A percentile compares a stretch with the other conserved stretches of the same genome.
Evolutionary conservation across 2,329 filamentous ascomycete species (phyloP).

Genomic region (Boeremia lycopersici): DNA sequence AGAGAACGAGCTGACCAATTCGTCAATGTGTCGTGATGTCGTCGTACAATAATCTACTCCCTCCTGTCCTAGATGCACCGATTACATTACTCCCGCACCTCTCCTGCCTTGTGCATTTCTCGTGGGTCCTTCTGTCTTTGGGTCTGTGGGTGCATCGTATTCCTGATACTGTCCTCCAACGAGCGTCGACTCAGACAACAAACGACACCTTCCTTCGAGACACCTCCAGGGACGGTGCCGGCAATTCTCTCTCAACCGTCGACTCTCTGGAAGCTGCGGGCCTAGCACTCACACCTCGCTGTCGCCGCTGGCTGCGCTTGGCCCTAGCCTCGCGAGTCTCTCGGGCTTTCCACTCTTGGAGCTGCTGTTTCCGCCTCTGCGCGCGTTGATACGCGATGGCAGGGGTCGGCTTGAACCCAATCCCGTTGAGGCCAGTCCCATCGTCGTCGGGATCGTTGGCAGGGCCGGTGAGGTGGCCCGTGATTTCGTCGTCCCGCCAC

Average conservation of each 20-base stretch:
- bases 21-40: conserved; percentile 27
- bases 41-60: conserved; percentile 14
- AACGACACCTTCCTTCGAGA: conserved; percentile 40
- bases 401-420: conserved; percentile 67
- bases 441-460: conserved; percentile 63
- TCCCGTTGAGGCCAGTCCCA: conserved; percentile 67
- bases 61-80: neutral
- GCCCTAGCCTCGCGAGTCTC: conserved; percentile 65
- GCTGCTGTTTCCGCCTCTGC: conserved; percentile 63
- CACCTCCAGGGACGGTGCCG: conserved; percentile 19
- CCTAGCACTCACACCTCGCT: conserved; percentile 36
- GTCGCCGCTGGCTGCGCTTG: conserved; percentile 59
- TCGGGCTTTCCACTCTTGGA: conserved; percentile 64
- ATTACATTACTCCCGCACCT: conserved; percentile 6
- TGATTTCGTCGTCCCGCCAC: conserved; percentile 68
- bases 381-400: conserved; percentile 63
- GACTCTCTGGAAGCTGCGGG: conserved; percentile 32
- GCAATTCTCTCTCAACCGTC: conserved; percentile 36
- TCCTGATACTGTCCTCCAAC: too few relatives aligned
- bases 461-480: conserved; percentile 59
- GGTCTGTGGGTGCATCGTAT: too few relatives aligned
- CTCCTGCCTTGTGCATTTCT: neutral
- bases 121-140: neutral
- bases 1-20: neutral
- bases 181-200: conserved; percentile 27